Evolutionary conservation across 164 flowering plant species (phyloP), one percentile per base, ranked within the genome.

Genomic region (Protea cynaroides): DNA sequence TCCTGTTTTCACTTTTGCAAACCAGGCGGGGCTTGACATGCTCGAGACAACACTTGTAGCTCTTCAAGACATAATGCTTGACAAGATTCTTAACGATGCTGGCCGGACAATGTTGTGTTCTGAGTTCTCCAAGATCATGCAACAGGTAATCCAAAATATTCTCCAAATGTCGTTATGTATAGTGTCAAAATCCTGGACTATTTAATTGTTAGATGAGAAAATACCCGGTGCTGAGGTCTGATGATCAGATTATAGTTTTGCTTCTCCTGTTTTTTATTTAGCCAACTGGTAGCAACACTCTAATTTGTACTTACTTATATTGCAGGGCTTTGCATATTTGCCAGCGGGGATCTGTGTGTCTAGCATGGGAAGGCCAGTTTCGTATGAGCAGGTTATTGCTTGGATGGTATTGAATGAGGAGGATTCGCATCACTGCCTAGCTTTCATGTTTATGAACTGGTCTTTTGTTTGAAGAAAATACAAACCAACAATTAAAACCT

Each of bases 371-470:
- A 72, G 97, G 62, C 81, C 88, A 1, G 78, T 85, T 18, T 80
- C 95, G 4, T 90, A 90, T 15, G 97, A 90, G 57, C 95, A 85
- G 53, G 97, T 85, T 7, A 37, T 90, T 4, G 90, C 88, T 3
- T 90, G 97, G 97, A 88, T 82, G 72, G 97, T 90, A 38, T 73
- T 86, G 19, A 72, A 83, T 58, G 92, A 88, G 19, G 92, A 88
- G 7, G 84, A 79, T 38, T 49, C 78, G 12, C 77, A 75, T 70
- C 89, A 88, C 79, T 90, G 97, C 82, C 73, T 90, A 57, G 92
- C 95, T 43, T 83, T 90, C 74, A 83, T 84, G 88, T 90, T 90
- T 71, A 60, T 85, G 25, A 90, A 84, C 81, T 88, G 97, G 97
- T 88, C 95, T 25, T 90, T 90, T 69, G 83, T 85, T 50, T 90